These are phyloP conservation scores for Camillea tinctor DNA, from an alignment of 2,329 filamentous ascomycete species.

Conservation along the genomic window DNA sequence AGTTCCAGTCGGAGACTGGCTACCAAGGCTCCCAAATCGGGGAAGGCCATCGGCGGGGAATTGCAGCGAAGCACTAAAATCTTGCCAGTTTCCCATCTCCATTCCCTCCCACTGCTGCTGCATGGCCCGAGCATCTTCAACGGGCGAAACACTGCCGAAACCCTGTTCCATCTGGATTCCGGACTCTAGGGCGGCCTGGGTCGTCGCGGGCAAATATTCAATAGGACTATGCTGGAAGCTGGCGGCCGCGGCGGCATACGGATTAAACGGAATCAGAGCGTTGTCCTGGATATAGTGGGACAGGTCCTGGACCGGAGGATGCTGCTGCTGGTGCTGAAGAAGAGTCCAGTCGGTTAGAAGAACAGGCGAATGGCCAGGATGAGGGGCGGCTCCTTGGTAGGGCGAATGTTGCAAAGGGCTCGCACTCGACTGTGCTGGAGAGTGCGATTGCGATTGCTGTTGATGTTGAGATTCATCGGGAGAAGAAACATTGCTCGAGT, in stretches of 20 bases:
- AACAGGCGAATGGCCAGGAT: constrained; percentile 44
- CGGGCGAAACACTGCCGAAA: constrained; percentile 58
- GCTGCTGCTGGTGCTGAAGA: constrained; percentile 52
- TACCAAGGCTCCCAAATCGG: constrained; percentile 47
- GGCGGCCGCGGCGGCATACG: constrained; percentile 41
- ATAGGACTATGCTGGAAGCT: constrained; percentile 55
- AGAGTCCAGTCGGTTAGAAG: constrained; percentile 62
- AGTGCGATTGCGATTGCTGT: constrained; percentile 44
- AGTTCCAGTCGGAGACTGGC: constrained; percentile 72
- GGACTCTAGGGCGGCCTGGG: constrained; percentile 62
- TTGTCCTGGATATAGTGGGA: constrained; percentile 56
- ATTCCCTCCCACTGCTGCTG: constrained; percentile 55
- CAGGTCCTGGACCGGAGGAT: constrained; percentile 45
- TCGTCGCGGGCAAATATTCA: constrained; percentile 61
- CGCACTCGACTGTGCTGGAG: constrained; percentile 49
- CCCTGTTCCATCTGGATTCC: constrained; percentile 61
- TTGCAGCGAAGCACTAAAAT: constrained; percentile 67
- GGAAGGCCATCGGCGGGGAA: constrained; percentile 42
- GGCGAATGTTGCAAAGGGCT: constrained; percentile 56
- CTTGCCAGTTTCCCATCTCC: constrained; percentile 74
- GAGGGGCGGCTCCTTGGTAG: constrained; percentile 47
- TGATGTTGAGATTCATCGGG: constrained; percentile 49
- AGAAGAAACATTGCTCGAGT: constrained; percentile 48
- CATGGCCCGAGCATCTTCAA: constrained; percentile 57
- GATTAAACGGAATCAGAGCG: constrained; percentile 53